phyloP scores from a whole-genome alignment of 768 basidiomycete species.

The Trametes villosa region DNA sequence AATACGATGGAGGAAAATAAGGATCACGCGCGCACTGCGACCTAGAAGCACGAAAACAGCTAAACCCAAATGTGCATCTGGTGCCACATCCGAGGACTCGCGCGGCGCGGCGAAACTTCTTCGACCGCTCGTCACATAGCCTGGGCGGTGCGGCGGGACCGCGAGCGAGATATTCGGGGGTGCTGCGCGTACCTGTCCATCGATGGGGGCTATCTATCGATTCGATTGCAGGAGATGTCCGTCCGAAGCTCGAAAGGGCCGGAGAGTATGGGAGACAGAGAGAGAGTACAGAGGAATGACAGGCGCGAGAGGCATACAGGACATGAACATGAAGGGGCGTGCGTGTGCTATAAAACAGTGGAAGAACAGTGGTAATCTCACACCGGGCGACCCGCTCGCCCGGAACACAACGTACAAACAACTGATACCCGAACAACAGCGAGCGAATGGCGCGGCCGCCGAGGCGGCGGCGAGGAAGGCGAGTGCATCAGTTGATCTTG shows the following conservation, averaged over 20 bases:
- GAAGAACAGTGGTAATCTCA: conserved; percentile 23
- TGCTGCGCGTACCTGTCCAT: not conserved
- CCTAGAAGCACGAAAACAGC: not conserved
- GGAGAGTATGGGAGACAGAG: not conserved
- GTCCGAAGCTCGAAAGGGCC: conserved; percentile 2
- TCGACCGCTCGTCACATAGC: not conserved
- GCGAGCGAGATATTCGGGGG: not conserved
- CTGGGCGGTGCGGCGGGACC: not conserved
- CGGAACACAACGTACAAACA: conserved; percentile 14
- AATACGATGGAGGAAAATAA: conserved; percentile 1
- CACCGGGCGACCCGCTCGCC: conserved; percentile 18
- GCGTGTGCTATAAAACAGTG: conserved; percentile 24
- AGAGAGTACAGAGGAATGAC: not conserved
- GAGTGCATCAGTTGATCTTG: conserved; percentile 55
- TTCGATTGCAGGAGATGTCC: conserved; percentile 10
- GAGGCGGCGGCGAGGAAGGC: not conserved
- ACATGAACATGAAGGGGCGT: conserved; percentile 8
- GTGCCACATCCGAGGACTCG: not conserved
- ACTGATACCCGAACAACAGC: conserved; percentile 11
- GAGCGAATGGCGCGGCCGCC: not conserved
- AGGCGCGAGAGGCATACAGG: conserved; percentile 12
- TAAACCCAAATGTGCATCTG: not conserved
- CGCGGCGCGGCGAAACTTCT: not conserved
- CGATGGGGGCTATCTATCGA: conserved; percentile 14
- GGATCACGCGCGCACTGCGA: conserved; percentile 4